Evolutionary conservation across 371 early-diverging fungal genomes (phyloP).

Genomic region (Rhizomucor pusillus): DNA sequence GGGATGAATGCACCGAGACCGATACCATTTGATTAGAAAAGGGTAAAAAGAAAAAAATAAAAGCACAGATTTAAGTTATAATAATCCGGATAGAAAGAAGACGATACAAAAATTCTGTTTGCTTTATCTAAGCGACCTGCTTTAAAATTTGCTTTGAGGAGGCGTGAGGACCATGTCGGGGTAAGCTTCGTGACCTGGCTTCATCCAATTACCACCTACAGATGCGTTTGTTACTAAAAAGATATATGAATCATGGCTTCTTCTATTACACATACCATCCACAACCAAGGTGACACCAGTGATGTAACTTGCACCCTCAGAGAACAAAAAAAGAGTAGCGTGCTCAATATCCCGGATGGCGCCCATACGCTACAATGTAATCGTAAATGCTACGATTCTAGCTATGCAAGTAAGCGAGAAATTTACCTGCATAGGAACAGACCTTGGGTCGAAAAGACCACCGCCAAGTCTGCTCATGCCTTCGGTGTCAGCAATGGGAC

Average conservation of each 20-base stretch:
- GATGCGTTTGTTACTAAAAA: too few species aligned
- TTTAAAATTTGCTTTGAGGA: conserved; percentile 1
- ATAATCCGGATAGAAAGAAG: too few species aligned
- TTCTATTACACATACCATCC: conserved; percentile 53
- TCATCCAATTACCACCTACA: conserved; percentile 54
- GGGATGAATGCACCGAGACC: conserved; percentile 28
- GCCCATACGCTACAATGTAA: conserved; percentile 51
- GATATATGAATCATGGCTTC: too few species aligned
- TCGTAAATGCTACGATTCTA: too few species aligned
- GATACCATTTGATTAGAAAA: conserved; percentile 55
- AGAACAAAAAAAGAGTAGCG: conserved; percentile 68
- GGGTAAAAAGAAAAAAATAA: conserved; percentile 1
- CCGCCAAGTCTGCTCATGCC: conserved; percentile 37
- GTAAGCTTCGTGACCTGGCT: conserved; percentile 16
- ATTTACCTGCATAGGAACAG: conserved; percentile 35
- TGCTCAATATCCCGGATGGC: conserved; percentile 68
- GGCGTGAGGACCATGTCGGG: conserved; percentile 25
- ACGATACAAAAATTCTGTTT: neutral
- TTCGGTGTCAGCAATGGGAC: conserved; percentile 38
- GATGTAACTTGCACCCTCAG: conserved; percentile 61
- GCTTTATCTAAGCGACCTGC: neutral
- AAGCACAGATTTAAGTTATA: neutral
- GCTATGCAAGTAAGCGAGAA: too few species aligned
- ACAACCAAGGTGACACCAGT: conserved; percentile 66
- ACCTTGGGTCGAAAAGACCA: conserved; percentile 13